Evolutionary conservation across 2,329 filamentous ascomycete genomes (phyloP).

Genomic region (Alternaria alternata): DNA sequence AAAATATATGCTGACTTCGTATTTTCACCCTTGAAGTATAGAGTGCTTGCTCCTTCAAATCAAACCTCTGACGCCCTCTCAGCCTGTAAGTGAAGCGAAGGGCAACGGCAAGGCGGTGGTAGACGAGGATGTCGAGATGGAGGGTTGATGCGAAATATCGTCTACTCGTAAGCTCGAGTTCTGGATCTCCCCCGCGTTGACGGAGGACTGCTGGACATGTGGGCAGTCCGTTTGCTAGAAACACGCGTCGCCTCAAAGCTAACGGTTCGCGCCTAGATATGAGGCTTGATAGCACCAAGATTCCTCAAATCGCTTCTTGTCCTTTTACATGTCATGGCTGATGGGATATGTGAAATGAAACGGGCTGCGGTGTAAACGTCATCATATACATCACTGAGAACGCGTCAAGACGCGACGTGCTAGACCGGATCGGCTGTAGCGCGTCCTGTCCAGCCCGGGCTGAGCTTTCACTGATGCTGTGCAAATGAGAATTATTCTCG

Average conservation of each 20-base stretch:
- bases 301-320: background rate
- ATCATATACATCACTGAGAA: background rate
- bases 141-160: background rate
- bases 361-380: background rate
- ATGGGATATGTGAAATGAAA: background rate
- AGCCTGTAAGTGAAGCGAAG: background rate
- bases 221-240: background rate
- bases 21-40: background rate
- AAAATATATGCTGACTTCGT: background rate
- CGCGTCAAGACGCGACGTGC: background rate
- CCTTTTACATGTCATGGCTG: background rate
- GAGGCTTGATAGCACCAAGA: background rate
- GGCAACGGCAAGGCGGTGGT: background rate
- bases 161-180: background rate
- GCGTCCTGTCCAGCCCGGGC: background rate
- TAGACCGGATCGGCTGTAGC: background rate
- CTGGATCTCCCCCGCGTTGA: background rate
- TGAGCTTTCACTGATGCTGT: too few relatives aligned
- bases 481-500: background rate
- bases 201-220: background rate
- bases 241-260: background rate
- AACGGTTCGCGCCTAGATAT: background rate
- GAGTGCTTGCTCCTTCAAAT: slow-evolving; percentile 1
- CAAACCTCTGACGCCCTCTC: background rate
- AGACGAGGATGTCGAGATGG: background rate